Evolutionary conservation across 306 rosid genomes (phyloP).

Genomic region (Abrus precatorius): DNA sequence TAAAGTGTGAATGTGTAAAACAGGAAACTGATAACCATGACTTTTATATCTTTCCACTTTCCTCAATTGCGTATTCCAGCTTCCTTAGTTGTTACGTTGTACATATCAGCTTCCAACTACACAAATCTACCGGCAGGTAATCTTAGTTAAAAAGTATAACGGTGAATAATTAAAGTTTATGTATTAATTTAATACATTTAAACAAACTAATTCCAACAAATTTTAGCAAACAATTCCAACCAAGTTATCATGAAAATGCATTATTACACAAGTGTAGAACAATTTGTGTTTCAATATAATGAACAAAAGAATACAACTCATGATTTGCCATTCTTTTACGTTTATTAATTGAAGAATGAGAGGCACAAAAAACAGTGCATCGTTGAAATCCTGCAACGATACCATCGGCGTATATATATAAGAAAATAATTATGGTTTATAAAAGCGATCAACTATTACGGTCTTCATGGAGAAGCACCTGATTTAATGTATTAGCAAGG

Average conservation of each 20-base stretch:
- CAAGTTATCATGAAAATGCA: neutral
- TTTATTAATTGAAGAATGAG: neutral
- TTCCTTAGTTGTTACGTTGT: neutral
- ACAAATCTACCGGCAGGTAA: neutral
- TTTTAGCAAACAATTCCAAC: too few species aligned
- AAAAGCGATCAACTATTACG: too few species aligned
- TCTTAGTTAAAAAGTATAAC: neutral
- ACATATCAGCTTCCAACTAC: neutral
- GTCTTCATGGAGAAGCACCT: constrained; percentile 23
- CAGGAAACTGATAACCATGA: neutral
- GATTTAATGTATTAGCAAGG: neutral
- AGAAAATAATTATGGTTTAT: neutral
- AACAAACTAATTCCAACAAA: too few species aligned
- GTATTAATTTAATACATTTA: neutral
- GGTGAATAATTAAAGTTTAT: neutral
- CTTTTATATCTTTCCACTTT: neutral
- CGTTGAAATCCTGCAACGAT: neutral
- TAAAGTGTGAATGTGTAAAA: neutral
- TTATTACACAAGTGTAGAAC: neutral
- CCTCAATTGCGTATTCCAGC: neutral
- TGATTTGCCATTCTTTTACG: neutral
- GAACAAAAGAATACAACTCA: neutral
- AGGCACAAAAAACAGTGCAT: neutral
- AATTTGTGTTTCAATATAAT: neutral
- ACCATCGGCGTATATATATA: neutral